phyloP scores from a whole-genome alignment of 2,329 filamentous ascomycete species.

The Hypoxylon sp. region DNA sequence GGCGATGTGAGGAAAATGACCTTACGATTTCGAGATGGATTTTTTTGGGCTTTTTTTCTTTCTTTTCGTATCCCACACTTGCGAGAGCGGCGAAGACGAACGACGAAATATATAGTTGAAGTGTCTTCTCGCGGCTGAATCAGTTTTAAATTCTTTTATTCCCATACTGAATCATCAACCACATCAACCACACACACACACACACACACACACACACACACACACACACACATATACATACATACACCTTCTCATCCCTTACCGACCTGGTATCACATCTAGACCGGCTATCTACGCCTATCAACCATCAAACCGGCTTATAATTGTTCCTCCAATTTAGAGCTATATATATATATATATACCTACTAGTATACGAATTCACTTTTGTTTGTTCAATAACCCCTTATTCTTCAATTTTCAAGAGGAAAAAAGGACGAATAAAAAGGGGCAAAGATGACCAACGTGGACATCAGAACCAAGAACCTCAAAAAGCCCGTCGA shows the following conservation, averaged over 20 bases:
- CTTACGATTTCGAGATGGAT: constrained; percentile 30
- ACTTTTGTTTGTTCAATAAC: constrained; percentile 2
- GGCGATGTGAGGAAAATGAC: constrained; percentile 27
- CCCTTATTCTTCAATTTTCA: no score
- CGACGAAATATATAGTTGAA: constrained; percentile 22
- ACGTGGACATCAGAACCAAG: constrained; percentile 53
- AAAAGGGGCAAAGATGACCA: constrained; percentile 26
- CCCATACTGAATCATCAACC: no score
- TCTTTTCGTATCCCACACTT: constrained; percentile 19
- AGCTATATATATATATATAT: constrained; percentile 4
- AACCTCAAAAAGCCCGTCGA: constrained; percentile 61
- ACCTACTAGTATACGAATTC: constrained; percentile 5
- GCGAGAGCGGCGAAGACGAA: constrained; percentile 15
- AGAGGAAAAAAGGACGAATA: not conserved
- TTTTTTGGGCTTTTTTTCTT: no score
- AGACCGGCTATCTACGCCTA: no score
- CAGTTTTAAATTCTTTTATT: no score
- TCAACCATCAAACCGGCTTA: constrained; percentile 7
- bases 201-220: no score
- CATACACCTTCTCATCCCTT: no score
- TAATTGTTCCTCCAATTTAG: constrained; percentile 12
- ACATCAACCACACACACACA: no score
- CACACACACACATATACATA: no score
- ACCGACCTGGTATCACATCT: no score
- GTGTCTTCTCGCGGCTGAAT: not conserved